Evolutionary conservation across 2,329 filamentous ascomycete species (phyloP).

Genomic region (Paraphaeosphaeria minitans): DNA sequence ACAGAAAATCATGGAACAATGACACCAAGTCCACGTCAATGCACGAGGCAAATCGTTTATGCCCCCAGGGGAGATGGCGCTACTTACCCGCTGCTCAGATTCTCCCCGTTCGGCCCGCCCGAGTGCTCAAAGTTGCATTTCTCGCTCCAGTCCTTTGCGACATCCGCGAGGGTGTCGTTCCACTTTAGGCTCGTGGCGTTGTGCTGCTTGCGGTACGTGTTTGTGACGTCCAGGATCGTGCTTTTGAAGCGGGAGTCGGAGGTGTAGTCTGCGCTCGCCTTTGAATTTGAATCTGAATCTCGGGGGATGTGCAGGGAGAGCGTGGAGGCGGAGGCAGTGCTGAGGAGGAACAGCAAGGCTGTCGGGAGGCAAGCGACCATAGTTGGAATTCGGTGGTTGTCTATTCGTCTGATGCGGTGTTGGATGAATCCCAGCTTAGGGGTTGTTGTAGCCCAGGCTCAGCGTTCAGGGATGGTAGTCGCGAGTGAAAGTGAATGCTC

Average conservation of each 20-base stretch:
- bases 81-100: constrained; percentile 52
- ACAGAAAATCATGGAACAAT: too few relatives aligned
- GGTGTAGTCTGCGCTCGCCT: constrained; percentile 44
- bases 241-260: constrained; percentile 49
- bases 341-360: not conserved
- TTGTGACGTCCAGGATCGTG: constrained; percentile 69
- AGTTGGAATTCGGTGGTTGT: not conserved
- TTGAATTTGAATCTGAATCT: not conserved
- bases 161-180: constrained; percentile 67
- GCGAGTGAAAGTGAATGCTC: not conserved
- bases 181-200: constrained; percentile 64
- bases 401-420: not conserved
- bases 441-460: not conserved
- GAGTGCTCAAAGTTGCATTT: constrained; percentile 60
- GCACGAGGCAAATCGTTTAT: too few relatives aligned
- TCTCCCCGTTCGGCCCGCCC: constrained; percentile 73
- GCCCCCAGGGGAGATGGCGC: too few relatives aligned
- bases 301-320: not conserved
- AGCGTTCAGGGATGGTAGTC: not conserved
- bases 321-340: not conserved
- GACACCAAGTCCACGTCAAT: too few relatives aligned
- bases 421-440: too few relatives aligned
- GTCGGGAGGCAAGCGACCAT: not conserved
- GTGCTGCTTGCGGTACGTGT: constrained; percentile 68
- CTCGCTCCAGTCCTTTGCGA: constrained; percentile 58